Evolutionary conservation across 2,329 filamentous ascomycete species (phyloP).

Genomic region (Colletotrichum eleusines): DNA sequence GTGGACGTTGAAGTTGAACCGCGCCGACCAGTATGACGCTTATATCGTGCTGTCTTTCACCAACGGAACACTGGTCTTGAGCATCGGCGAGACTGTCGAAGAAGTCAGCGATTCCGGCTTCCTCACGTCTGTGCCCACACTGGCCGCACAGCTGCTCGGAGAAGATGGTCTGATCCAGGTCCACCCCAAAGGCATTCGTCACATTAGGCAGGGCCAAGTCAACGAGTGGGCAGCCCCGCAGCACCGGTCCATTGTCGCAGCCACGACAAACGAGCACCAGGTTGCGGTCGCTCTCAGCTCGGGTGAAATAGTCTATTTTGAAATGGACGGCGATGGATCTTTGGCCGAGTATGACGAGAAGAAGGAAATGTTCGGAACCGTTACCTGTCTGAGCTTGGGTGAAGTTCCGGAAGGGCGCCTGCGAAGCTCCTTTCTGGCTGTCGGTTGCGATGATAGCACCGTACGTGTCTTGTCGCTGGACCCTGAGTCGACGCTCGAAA

Average conservation of each 20-base stretch:
- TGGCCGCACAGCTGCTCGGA: conserved; percentile 93
- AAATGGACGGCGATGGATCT: conserved; percentile 92
- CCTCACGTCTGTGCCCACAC: conserved; percentile 85
- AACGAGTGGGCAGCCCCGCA: conserved; percentile 96
- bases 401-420: conserved; percentile 91
- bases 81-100: conserved; percentile 96
- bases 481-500: conserved; percentile 90
- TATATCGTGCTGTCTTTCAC: conserved; percentile 96
- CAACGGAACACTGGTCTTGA: conserved; percentile 90
- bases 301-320: conserved; percentile 97
- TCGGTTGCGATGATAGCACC: conserved; percentile 96
- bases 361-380: conserved; percentile 93
- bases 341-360: conserved; percentile 95
- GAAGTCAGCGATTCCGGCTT: conserved; percentile 96
- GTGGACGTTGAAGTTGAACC: conserved; percentile 92
- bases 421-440: conserved; percentile 91
- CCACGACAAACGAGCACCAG: conserved; percentile 92
- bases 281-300: conserved; percentile 95
- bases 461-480: conserved; percentile 93
- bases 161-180: conserved; percentile 94
- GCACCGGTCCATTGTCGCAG: conserved; percentile 94
- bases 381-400: conserved; percentile 93
- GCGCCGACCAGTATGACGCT: conserved; percentile 86
- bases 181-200: conserved; percentile 94
- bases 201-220: conserved; percentile 82